Evolutionary conservation across 805 yeast genomes (phyloP).

Genomic region (Candida peoriensis): DNA sequence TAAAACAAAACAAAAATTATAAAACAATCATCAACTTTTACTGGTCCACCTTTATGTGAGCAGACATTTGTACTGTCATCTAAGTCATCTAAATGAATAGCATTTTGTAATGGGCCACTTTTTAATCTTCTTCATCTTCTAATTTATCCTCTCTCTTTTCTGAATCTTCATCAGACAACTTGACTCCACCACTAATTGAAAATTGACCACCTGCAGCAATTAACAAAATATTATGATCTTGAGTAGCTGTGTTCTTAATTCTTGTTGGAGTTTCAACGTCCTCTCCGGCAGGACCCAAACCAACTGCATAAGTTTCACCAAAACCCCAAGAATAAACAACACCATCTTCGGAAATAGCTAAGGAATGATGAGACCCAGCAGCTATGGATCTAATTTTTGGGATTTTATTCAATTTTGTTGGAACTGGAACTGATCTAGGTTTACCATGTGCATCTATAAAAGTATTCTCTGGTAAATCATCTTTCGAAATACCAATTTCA

Average conservation of each 20-base stretch:
- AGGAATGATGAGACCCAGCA: conserved; percentile 88
- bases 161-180: conserved; percentile 33
- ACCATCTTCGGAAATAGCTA: conserved; percentile 83
- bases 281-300: conserved; percentile 83
- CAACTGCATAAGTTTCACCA: conserved; percentile 95
- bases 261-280: conserved; percentile 87
- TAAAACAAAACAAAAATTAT: background rate
- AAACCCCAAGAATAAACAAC: conserved; percentile 95
- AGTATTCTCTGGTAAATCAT: conserved; percentile 63
- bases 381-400: conserved; percentile 60
- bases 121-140: conserved; percentile 50
- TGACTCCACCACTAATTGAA: conserved; percentile 78
- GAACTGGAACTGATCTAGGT: conserved; percentile 80
- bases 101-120: conserved; percentile 10
- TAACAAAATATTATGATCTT: conserved; percentile 59
- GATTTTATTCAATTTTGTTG: conserved; percentile 58
- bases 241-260: conserved; percentile 91
- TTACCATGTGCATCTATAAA: conserved; percentile 76
- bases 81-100: background rate
- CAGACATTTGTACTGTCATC: no score
- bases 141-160: conserved; percentile 43
- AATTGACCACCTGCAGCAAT: conserved; percentile 98
- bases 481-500: conserved; percentile 76
- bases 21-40: background rate
- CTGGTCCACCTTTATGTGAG: no score